A percentile compares a stretch with the other conserved stretches of the same genome.
Conservation (phyloP, 129 eudicot species). For the sunflower (Helianthus annuus) region HanXRQr2.0-SUNRISE NC_035447.2:111083949-111084448, state of each 20-base stretch:
- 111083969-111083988: not conserved
- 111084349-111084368: slow-evolving; percentile 19
- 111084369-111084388: not conserved
- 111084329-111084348: not conserved
- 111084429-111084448: slow-evolving; percentile 16
- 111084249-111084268: not conserved
- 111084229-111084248: not conserved
- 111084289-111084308: slow-evolving; percentile 10
- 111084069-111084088: not conserved
- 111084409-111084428: slow-evolving; percentile 6
- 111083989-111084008: slow-evolving; percentile 4
- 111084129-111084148: not conserved
- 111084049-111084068: slow-evolving; percentile 1
- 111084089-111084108: not conserved
- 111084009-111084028: not conserved
- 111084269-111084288: not conserved
- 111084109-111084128: not conserved
- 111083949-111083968: slow-evolving; percentile 3
- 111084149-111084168: slow-evolving; percentile 6
- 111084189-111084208: not conserved
- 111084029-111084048: not conserved
- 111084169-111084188: slow-evolving; percentile 5
- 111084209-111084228: slow-evolving; percentile 9
- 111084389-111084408: not conserved
- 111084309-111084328: not conserved